Percentiles rank a stretch among this genome's conserved stretches.
Evolutionary conservation across 352 stramenopile species (phyloP).

Genomic region (Poterioochromonas sp.): DNA sequence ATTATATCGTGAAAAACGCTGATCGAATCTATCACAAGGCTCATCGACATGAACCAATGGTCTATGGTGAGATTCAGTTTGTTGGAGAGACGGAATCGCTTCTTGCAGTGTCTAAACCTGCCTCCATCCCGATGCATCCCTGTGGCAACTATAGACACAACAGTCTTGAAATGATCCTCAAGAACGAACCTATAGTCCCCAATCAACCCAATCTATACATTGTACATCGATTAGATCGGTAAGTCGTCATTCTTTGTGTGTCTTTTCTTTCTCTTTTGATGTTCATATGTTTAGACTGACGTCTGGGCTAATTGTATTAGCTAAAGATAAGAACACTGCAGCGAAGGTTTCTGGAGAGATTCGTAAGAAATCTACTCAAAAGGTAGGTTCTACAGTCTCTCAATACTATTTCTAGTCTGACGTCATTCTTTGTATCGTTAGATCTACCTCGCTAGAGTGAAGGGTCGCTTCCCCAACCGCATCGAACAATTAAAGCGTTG

Average conservation of each 20-base stretch:
- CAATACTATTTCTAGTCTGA: background rate
- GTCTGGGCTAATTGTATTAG: conserved; percentile 55
- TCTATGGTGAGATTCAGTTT: conserved; percentile 61
- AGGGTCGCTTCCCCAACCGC: conserved; percentile 52
- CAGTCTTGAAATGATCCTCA: conserved; percentile 51
- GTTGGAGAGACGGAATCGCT: conserved; percentile 66
- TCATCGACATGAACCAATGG: conserved; percentile 74
- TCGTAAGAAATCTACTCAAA: background rate
- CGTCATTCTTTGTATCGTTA: conserved; percentile 49
- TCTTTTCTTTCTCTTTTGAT: background rate
- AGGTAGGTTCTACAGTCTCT: background rate
- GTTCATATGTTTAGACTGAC: conserved; percentile 51
- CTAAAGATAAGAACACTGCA: conserved; percentile 37
- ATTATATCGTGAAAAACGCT: conserved; percentile 63
- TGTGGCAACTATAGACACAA: conserved; percentile 76
- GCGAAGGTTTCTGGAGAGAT: conserved; percentile 35
- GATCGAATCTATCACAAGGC: conserved; percentile 71
- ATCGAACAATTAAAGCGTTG: conserved; percentile 36
- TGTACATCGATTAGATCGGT: conserved; percentile 72
- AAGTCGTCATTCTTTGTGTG: background rate
- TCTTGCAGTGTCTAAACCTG: conserved; percentile 60
- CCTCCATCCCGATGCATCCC: conserved; percentile 71
- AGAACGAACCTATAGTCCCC: conserved; percentile 40
- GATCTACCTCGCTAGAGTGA: conserved; percentile 68
- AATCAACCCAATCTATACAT: conserved; percentile 58